These are phyloP conservation scores for Priceomyces medius DNA, from an alignment of 805 yeast species.

Conservation along the genomic window DNA sequence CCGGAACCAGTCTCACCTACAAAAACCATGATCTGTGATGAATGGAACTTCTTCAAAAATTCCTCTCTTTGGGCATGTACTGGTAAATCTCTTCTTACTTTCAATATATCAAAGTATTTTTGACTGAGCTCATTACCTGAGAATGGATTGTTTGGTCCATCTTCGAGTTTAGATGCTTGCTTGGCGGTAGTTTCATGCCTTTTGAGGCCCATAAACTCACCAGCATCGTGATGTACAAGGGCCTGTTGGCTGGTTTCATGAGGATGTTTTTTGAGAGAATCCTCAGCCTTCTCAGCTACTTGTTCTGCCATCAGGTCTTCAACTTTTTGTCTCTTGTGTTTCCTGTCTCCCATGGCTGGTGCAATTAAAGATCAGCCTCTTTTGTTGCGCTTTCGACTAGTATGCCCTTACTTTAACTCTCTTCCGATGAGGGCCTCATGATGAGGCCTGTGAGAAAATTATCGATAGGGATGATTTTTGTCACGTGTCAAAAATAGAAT, in stretches of 20 bases:
- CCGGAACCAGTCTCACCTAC: slow-evolving; percentile 99
- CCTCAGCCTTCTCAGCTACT: slow-evolving; percentile 69
- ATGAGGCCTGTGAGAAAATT: not conserved
- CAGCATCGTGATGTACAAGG: slow-evolving; percentile 59
- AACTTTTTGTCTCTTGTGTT: slow-evolving; percentile 49
- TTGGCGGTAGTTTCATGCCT: slow-evolving; percentile 67
- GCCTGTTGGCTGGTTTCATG: slow-evolving; percentile 33
- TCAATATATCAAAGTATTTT: slow-evolving; percentile 75
- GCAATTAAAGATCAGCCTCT: not conserved
- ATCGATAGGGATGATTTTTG: no score
- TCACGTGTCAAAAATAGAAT: no score
- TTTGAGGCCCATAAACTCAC: slow-evolving; percentile 54
- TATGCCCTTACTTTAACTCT: not conserved
- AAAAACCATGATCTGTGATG: slow-evolving; percentile 92
- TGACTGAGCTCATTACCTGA: slow-evolving; percentile 63
- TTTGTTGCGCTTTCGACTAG: not conserved
- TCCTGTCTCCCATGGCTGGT: slow-evolving; percentile 27
- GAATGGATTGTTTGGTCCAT: slow-evolving; percentile 70
- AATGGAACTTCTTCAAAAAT: slow-evolving; percentile 79
- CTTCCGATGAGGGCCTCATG: not conserved
- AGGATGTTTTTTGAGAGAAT: slow-evolving; percentile 48
- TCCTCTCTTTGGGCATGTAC: slow-evolving; percentile 92
- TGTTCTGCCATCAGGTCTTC: slow-evolving; percentile 58
- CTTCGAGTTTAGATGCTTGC: slow-evolving; percentile 59
- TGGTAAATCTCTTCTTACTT: slow-evolving; percentile 80